These are phyloP conservation scores for Magnusiomyces suaveolens DNA, from an alignment of 1,139 yeast species.

Conservation along the genomic window DNA sequence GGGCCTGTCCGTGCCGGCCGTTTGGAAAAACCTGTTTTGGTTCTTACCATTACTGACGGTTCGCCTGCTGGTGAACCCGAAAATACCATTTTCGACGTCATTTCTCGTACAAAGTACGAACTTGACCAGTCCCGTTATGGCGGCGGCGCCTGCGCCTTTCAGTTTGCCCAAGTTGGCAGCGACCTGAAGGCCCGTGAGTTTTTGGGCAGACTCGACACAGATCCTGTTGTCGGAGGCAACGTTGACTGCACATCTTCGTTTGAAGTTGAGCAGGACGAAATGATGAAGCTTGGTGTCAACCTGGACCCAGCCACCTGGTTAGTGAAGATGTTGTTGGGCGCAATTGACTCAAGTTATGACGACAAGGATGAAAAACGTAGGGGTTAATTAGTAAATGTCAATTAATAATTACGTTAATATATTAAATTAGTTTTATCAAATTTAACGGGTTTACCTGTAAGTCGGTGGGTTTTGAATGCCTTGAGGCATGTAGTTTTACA, in stretches of 20 bases:
- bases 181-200: slow-evolving; percentile 29
- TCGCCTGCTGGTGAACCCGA: slow-evolving; percentile 29
- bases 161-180: slow-evolving; percentile 30
- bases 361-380: slow-evolving; percentile 22
- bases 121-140: slow-evolving; percentile 23
- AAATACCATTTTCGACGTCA: slow-evolving; percentile 22
- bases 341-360: slow-evolving; percentile 27
- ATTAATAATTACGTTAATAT: neutral
- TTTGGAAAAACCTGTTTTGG: slow-evolving; percentile 26
- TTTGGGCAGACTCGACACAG: slow-evolving; percentile 25
- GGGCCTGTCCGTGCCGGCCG: slow-evolving; percentile 23
- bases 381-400: neutral
- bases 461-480: no score
- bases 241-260: slow-evolving; percentile 29
- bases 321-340: slow-evolving; percentile 27
- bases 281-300: slow-evolving; percentile 27
- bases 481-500: no score
- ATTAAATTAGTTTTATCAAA: slow-evolving; percentile 14
- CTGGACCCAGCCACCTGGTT: slow-evolving; percentile 29
- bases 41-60: slow-evolving; percentile 29
- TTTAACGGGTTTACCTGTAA: slow-evolving; percentile 32
- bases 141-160: slow-evolving; percentile 28
- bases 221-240: slow-evolving; percentile 26
- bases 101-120: slow-evolving; percentile 23
- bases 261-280: slow-evolving; percentile 30